These are phyloP conservation scores for Eimeria sp. DNA, from an alignment of 169 alveolate species.

Conservation along the genomic window DNA sequence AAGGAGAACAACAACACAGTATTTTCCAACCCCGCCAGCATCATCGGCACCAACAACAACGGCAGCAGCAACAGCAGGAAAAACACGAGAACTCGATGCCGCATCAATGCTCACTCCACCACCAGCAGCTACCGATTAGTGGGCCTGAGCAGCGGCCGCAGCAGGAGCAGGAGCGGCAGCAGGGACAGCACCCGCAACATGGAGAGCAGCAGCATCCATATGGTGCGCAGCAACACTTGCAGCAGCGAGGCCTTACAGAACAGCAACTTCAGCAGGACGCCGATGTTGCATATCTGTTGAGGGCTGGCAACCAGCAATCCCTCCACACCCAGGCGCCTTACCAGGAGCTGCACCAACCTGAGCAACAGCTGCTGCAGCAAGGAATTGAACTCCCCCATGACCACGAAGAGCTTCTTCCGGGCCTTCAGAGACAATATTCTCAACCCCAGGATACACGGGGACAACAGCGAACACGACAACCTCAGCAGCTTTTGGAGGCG, in stretches of 20 bases:
- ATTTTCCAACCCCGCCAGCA: not conserved
- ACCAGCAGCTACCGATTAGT: not conserved
- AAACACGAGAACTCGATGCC: not conserved
- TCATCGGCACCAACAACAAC: slow-evolving; percentile 2
- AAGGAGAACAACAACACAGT: not conserved
- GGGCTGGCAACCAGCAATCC: not conserved
- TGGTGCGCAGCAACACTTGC: not conserved
- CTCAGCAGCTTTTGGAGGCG: not conserved
- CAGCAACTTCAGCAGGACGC: not conserved
- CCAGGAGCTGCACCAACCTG: not conserved
- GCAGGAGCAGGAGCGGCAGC: not conserved
- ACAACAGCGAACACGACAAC: not conserved
- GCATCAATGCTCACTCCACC: not conserved
- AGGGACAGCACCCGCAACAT: not conserved
- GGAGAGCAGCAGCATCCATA: not conserved
- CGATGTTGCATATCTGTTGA: not conserved
- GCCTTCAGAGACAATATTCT: not conserved
- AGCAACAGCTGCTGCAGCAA: not conserved
- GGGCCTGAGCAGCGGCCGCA: not conserved
- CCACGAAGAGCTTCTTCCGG: not conserved
- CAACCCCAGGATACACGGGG: not conserved
- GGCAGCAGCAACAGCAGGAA: slow-evolving; percentile 5
- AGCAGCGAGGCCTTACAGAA: not conserved
- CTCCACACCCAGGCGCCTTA: not conserved
- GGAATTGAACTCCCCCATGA: not conserved